Evolutionary conservation across 441 rosid species (phyloP).

Genomic region (Arabidopsis hybrid): DNA sequence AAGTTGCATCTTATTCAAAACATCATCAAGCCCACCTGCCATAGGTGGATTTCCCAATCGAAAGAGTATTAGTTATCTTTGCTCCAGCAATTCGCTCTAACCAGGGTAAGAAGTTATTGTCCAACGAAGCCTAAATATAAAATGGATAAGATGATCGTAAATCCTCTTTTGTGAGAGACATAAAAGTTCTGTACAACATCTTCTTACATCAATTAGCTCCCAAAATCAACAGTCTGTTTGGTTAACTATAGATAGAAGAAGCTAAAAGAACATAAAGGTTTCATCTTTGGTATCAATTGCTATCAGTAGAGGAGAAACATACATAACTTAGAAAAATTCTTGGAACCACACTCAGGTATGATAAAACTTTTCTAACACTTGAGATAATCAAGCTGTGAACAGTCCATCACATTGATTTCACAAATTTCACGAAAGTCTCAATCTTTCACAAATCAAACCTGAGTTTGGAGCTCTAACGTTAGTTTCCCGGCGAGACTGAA

Average conservation of each 20-base stretch:
- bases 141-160: background rate
- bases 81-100: constrained; percentile 67
- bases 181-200: too few relatives aligned
- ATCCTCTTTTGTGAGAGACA: background rate
- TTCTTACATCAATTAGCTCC: background rate
- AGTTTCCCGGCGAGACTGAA: constrained; percentile 6
- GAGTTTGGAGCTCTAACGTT: constrained; percentile 26
- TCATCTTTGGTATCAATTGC: constrained; percentile 20
- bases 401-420: background rate
- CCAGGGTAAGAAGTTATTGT: constrained; percentile 80
- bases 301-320: background rate
- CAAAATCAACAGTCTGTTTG: background rate
- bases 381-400: background rate
- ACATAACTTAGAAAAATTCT: background rate
- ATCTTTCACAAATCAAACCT: constrained; percentile 28
- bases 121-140: constrained; percentile 45
- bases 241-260: background rate
- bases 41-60: constrained; percentile 66
- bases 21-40: constrained; percentile 60
- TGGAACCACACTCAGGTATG: background rate
- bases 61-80: constrained; percentile 60
- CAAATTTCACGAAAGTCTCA: constrained; percentile 1
- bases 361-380: background rate
- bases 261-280: constrained; percentile 18
- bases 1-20: constrained; percentile 6